These are phyloP conservation scores for Xylaria sp. DNA, from an alignment of 2,329 filamentous ascomycete genomes.

Conservation along the genomic window DNA sequence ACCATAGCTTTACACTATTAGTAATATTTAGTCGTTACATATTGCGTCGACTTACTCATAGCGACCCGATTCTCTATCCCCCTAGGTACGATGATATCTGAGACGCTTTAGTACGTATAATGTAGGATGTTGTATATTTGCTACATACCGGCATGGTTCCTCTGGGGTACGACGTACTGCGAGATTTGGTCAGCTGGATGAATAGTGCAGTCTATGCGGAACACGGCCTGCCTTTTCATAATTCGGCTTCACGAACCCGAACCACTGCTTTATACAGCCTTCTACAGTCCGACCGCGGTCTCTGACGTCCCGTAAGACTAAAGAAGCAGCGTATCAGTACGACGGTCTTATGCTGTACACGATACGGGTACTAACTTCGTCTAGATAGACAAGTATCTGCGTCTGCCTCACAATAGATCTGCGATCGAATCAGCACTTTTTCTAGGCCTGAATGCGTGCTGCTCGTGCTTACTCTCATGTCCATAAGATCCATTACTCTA, in stretches of 20 bases:
- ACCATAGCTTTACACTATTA: conserved; percentile 75
- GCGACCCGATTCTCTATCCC: conserved; percentile 95
- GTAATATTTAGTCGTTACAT: conserved; percentile 8
- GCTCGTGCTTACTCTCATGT: conserved; percentile 75
- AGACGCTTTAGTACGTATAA: conserved; percentile 21
- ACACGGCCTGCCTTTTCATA: conserved; percentile 73
- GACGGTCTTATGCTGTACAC: not conserved
- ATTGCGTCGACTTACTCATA: conserved; percentile 66
- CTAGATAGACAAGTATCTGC: conserved; percentile 91
- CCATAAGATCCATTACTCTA: conserved; percentile 84
- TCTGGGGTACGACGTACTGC: conserved; percentile 89
- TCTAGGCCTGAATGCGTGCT: conserved; percentile 6
- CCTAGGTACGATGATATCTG: conserved; percentile 91
- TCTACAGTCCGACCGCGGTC: conserved; percentile 92
- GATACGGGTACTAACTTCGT: conserved; percentile 70
- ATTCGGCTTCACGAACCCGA: conserved; percentile 94
- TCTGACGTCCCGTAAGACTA: conserved; percentile 86
- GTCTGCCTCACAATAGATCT: conserved; percentile 97
- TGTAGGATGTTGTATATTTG: not conserved
- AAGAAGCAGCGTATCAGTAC: conserved; percentile 28
- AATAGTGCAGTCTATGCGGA: not conserved
- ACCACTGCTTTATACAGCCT: conserved; percentile 98
- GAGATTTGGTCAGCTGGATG: conserved; percentile 33
- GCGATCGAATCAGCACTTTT: conserved; percentile 32
- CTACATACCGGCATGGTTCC: conserved; percentile 77